Evolutionary conservation across 192 early-diverging fungal species (phyloP).

Genomic region (Coemansia pectinata): DNA sequence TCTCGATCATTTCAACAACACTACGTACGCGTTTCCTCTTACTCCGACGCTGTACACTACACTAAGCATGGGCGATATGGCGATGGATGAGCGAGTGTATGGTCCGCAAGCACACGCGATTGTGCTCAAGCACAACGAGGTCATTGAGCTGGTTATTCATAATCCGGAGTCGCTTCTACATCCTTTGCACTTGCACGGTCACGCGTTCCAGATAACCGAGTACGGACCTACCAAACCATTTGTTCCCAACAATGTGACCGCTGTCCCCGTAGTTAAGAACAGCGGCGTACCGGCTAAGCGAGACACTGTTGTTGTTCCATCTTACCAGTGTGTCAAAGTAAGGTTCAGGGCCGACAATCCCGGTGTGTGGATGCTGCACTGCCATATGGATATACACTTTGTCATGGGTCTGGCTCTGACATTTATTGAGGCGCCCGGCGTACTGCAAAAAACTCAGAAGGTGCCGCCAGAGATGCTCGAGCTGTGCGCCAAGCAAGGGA

Average conservation of each 20-base stretch:
- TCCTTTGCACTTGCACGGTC: conserved; percentile 80
- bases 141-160: conserved; percentile 67
- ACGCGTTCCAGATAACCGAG: conserved; percentile 70
- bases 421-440: conserved; percentile 68
- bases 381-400: conserved; percentile 63
- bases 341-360: conserved; percentile 77
- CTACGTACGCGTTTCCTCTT: conserved; percentile 60
- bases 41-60: conserved; percentile 69
- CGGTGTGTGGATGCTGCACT: conserved; percentile 83
- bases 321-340: conserved; percentile 59
- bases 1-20: conserved; percentile 72
- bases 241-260: conserved; percentile 9
- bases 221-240: conserved; percentile 52
- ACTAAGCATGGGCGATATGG: conserved; percentile 57
- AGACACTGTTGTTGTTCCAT: conserved; percentile 64
- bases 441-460: conserved; percentile 49
- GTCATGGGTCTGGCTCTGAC: conserved; percentile 65
- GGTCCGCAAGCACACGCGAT: conserved; percentile 61
- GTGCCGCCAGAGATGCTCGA: conserved; percentile 58
- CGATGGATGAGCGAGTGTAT: conserved; percentile 59
- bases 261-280: conserved; percentile 19
- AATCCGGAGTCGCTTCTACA: conserved; percentile 70
- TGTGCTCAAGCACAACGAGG: conserved; percentile 58
- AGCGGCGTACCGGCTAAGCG: conserved; percentile 37
- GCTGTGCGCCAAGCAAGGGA: conserved; percentile 60